phyloP scores from a whole-genome alignment of 2,329 filamentous ascomycete genomes.

The Aspergillus pseudonomiae region DNA sequence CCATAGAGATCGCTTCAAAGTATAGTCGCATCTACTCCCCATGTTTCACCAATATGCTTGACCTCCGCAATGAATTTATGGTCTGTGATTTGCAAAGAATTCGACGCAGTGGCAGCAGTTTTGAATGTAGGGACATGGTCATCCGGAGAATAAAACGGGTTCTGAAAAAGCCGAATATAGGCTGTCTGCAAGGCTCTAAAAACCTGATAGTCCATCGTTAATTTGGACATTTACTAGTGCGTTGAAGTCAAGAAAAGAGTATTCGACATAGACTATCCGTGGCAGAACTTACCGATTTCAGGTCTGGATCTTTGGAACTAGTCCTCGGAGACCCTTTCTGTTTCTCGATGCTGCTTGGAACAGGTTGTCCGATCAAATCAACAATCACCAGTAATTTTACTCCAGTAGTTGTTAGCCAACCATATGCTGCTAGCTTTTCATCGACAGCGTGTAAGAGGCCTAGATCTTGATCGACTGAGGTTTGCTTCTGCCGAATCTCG shows the following conservation, averaged over 20 bases:
- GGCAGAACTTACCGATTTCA: conserved; percentile 69
- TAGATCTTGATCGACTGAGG: conserved; percentile 77
- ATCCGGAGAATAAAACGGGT: conserved; percentile 92
- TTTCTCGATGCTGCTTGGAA: conserved; percentile 36
- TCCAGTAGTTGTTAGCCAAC: conserved; percentile 94
- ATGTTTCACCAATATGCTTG: conserved; percentile 79
- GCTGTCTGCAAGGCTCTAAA: conserved; percentile 92
- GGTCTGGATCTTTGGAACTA: conserved; percentile 80
- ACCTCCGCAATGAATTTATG: conserved; percentile 80
- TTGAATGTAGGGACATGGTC: conserved; percentile 68
- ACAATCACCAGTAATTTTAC: conserved; percentile 88
- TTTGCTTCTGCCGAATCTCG: conserved; percentile 76
- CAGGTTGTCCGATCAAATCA: conserved; percentile 77
- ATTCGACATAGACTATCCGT: neutral
- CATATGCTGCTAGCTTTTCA: conserved; percentile 90
- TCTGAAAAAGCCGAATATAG: conserved; percentile 85
- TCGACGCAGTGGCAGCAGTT: conserved; percentile 44
- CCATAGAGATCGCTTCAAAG: neutral
- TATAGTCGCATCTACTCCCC: conserved; percentile 70
- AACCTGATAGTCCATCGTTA: conserved; percentile 53
- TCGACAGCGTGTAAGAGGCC: conserved; percentile 92
- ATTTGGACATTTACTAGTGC: neutral
- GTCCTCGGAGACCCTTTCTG: conserved; percentile 50
- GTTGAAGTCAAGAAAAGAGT: neutral
- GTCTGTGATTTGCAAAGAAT: conserved; percentile 73